These are phyloP conservation scores for Sequoia sempervirens DNA, from an alignment of 75 land plant species.

Conservation along the genomic window DNA sequence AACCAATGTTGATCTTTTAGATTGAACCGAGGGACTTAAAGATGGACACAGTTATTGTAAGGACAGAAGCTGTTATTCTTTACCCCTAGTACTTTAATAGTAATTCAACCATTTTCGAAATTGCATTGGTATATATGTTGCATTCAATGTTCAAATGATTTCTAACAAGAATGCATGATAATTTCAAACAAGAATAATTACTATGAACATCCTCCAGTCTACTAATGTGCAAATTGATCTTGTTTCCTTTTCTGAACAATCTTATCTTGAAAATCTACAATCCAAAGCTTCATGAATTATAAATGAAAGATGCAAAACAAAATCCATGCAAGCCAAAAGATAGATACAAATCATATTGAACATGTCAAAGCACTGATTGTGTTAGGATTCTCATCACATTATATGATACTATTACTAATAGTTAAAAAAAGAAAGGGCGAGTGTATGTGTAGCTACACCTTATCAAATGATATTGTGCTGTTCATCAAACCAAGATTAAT, in stretches of 20 bases:
- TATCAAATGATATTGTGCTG: slow-evolving; percentile 79
- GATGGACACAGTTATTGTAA: neutral
- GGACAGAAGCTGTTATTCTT: neutral
- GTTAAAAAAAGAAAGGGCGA: neutral
- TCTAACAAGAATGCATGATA: neutral
- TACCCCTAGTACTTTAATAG: neutral
- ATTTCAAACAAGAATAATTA: neutral
- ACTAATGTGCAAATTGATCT: neutral
- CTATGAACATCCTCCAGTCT: neutral
- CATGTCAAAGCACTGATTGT: neutral
- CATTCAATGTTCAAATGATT: neutral
- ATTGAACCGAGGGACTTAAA: neutral
- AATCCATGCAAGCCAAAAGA: neutral
- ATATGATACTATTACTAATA: neutral
- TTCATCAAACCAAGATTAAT: slow-evolving; percentile 82
- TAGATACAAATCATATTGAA: neutral
- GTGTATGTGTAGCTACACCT: slow-evolving; percentile 42
- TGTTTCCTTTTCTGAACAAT: neutral
- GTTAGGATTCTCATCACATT: neutral
- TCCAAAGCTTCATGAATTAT: neutral
- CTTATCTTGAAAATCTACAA: neutral
- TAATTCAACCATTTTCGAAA: too few species aligned
- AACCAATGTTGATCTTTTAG: neutral
- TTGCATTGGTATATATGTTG: too few species aligned
- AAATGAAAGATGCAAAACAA: neutral